These are phyloP conservation scores for Sequoia sempervirens DNA, from an alignment of 75 land plant genomes.

Conservation along the genomic window DNA sequence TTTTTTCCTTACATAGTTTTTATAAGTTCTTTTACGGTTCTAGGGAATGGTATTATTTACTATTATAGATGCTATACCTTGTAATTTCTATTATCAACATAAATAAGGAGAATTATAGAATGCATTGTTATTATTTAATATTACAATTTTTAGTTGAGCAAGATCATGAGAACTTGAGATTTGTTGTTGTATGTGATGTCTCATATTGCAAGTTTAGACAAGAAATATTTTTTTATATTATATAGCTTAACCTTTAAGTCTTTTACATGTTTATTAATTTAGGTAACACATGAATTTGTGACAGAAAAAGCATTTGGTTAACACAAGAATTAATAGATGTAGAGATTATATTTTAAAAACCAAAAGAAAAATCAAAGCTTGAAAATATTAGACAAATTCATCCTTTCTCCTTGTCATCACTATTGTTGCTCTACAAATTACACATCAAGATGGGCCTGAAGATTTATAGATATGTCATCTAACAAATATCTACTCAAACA, in stretches of 20 bases:
- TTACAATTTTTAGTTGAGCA: conserved; percentile 50
- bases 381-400: too few relatives aligned
- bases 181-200: conserved; percentile 66
- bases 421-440: too few relatives aligned
- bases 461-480: too few relatives aligned
- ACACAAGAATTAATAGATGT: too few relatives aligned
- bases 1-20: neutral
- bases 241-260: neutral
- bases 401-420: too few relatives aligned
- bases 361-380: too few relatives aligned
- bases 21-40: neutral
- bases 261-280: neutral
- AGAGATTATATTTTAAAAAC: too few relatives aligned
- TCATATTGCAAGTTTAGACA: conserved; percentile 61
- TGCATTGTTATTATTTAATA: conserved; percentile 55
- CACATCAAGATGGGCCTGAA: too few relatives aligned
- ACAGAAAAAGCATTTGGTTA: too few relatives aligned
- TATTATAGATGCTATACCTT: conserved; percentile 57
- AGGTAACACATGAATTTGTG: too few relatives aligned
- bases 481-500: too few relatives aligned
- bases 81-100: conserved; percentile 52
- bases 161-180: conserved; percentile 89
- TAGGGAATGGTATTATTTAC: neutral
- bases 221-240: neutral
- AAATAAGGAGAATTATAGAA: conserved; percentile 44